Evolutionary conservation across 2,329 filamentous ascomycete genomes (phyloP), one percentile per base, ranked within the genome.

Genomic region (Camillea tinctor): DNA sequence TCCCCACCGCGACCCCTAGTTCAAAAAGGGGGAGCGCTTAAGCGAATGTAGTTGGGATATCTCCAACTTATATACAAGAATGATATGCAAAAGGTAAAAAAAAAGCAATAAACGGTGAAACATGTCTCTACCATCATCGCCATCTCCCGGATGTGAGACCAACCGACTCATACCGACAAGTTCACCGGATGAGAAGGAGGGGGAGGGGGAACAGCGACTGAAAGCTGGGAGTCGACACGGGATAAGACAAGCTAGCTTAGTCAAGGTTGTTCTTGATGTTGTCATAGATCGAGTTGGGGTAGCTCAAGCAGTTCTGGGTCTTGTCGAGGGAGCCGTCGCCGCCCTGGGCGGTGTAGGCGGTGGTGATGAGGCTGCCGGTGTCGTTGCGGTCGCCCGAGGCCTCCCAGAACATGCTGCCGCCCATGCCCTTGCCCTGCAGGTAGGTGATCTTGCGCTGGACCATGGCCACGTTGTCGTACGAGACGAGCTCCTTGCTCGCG

Each of bases 351-450:
- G 61, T 64, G 66, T 61, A 72, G 0, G 70, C 63, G 2, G 69
- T 54, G n/a, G 60, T 63, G 54, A 90, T 88, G 67, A 95, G 76
- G 65, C 87, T 90, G 2, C 82, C 80, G 11, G 74, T 75, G 19
- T 81, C 85, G 3, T 69, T 80, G 68, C 82, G 82, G 72, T 96
- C 92, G 7, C 81, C 86, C 62, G 87, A 91, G 17, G 84, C 87
- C 73, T 95, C 91, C 91, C 91, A 96, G 84, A 91, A 96, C 90
- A 95, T 94, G 26, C 84, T 87, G 22, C 91, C 92, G 3, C 88
- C 91, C 1, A 95, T 80, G 0, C 85, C 82, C 58, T 81, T 79
- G 54, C 75, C 69, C 73, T 83, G 81, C 66, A 93, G 84, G 72
- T 89, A 94, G 2, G 77, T 69, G 4, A 86, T 85, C 77, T 95